Percentiles rank a stretch among this genome's conserved stretches.
Evolutionary conservation across 1,139 yeast genomes (phyloP).

Genomic region (Diutina siamensis): DNA sequence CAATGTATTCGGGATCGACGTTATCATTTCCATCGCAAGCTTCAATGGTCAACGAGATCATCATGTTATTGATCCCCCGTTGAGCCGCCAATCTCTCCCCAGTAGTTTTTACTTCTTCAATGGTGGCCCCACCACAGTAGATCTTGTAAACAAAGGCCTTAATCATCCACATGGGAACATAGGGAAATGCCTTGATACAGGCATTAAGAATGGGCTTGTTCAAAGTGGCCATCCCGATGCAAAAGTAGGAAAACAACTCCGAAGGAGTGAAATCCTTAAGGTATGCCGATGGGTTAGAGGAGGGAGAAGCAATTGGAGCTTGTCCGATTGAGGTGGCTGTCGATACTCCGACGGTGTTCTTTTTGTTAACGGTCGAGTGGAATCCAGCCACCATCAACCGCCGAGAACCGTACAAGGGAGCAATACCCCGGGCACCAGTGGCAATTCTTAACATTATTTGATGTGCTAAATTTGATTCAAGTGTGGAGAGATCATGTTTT

Average conservation of each 20-base stretch:
- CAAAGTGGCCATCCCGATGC: constrained; percentile 58
- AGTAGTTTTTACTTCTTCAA: constrained; percentile 55
- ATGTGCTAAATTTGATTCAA: not conserved
- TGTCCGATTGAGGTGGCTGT: not conserved
- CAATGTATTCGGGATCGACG: constrained; percentile 53
- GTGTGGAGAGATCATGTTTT: not conserved
- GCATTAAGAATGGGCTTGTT: constrained; percentile 49
- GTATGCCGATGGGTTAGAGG: constrained; percentile 11
- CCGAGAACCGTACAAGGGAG: not conserved
- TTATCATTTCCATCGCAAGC: constrained; percentile 71
- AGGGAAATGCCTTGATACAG: constrained; percentile 61
- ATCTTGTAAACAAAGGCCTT: constrained; percentile 68
- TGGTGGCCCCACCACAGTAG: constrained; percentile 85
- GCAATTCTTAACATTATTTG: not conserved
- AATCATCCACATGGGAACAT: constrained; percentile 59
- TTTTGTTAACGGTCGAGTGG: not conserved
- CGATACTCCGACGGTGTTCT: constrained; percentile 1
- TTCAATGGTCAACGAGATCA: constrained; percentile 87
- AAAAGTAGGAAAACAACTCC: constrained; percentile 48
- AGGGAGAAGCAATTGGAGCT: not conserved
- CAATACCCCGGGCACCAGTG: not conserved
- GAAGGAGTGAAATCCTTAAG: constrained; percentile 22
- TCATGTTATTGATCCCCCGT: constrained; percentile 85
- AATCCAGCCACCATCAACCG: not conserved
- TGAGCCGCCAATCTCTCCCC: constrained; percentile 47